A percentile compares a stretch with the other conserved stretches of the same genome.
Evolutionary conservation across 2,329 filamentous ascomycete species (phyloP).

Genomic region (Penicillium psychrosexuale): DNA sequence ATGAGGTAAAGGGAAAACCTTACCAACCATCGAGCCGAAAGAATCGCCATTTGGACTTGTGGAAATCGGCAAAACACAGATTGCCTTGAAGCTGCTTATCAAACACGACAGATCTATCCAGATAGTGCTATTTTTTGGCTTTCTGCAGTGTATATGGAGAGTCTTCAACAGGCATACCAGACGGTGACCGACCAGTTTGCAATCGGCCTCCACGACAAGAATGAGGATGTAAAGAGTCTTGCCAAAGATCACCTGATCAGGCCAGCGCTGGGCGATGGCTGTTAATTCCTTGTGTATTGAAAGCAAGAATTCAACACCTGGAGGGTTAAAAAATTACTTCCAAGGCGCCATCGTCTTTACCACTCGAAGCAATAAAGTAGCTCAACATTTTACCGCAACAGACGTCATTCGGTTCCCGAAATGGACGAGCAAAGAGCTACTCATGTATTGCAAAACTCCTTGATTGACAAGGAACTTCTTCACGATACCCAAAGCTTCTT

Average conservation of each 20-base stretch:
- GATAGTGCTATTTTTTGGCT: constrained; percentile 31
- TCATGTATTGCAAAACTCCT: constrained; percentile 13
- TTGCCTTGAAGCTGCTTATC: constrained; percentile 29
- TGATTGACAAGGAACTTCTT: constrained; percentile 16
- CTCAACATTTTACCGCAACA: constrained; percentile 15
- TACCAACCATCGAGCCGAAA: too few relatives aligned
- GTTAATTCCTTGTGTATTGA: constrained; percentile 25
- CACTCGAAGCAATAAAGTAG: constrained; percentile 18
- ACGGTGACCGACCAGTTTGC: constrained; percentile 17
- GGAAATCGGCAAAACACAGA: constrained; percentile 29
- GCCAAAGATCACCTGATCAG: constrained; percentile 18
- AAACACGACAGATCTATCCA: constrained; percentile 14
- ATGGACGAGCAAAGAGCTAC: constrained; percentile 12
- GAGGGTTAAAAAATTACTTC: constrained; percentile 9
- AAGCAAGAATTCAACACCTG: neutral
- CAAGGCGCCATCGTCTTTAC: constrained; percentile 32
- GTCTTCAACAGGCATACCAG: constrained; percentile 25
- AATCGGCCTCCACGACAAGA: neutral
- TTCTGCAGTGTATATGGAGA: constrained; percentile 20
- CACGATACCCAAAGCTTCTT: constrained; percentile 20
- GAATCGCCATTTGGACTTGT: constrained; percentile 17
- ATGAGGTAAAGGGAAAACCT: too few relatives aligned
- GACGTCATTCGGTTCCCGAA: constrained; percentile 21
- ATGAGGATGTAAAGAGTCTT: constrained; percentile 6
- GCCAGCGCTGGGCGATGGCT: constrained; percentile 22